Evolutionary conservation across 179 eudicot genomes (phyloP).

Genomic region (Vitellaria paradoxa): DNA sequence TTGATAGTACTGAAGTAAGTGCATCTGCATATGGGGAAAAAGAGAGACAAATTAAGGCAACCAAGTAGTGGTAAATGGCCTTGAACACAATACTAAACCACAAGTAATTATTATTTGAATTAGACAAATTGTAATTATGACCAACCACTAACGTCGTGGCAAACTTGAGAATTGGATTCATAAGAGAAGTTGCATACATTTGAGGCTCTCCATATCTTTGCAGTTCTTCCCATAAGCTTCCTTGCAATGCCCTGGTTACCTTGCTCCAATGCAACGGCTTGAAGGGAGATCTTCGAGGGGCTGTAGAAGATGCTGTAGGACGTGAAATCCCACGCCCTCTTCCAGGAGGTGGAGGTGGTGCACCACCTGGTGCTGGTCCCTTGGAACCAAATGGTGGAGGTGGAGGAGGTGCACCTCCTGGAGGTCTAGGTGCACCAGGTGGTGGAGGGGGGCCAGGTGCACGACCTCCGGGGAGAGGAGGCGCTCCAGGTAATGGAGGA

Average conservation of each 20-base stretch:
- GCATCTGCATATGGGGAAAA: not conserved
- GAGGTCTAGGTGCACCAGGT: conserved; percentile 55
- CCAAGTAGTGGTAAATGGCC: not conserved
- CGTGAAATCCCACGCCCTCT: conserved; percentile 80
- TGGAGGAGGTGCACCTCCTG: conserved; percentile 67
- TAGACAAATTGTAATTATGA: not conserved
- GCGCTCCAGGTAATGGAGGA: conserved; percentile 26
- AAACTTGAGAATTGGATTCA: conserved; percentile 4
- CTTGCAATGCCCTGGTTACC: conserved; percentile 83
- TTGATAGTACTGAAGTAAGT: not conserved
- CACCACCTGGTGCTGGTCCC: conserved; percentile 45
- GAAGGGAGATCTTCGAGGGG: conserved; percentile 53
- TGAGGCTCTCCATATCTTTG: conserved; percentile 73
- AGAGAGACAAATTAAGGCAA: not conserved
- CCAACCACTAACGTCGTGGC: not conserved
- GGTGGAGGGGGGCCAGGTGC: conserved; percentile 56
- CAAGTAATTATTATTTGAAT: not conserved
- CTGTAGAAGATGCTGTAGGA: conserved; percentile 32
- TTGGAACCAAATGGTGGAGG: conserved; percentile 72
- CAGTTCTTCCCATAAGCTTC: conserved; percentile 98
- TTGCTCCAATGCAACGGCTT: conserved; percentile 98
- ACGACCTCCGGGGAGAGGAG: conserved; percentile 28
- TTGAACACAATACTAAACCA: not conserved
- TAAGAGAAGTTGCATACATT: conserved; percentile 51
- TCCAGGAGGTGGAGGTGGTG: conserved; percentile 34